Conservation (phyloP, 169 alveolate genomes). For the Babesia caballi region DNA sequence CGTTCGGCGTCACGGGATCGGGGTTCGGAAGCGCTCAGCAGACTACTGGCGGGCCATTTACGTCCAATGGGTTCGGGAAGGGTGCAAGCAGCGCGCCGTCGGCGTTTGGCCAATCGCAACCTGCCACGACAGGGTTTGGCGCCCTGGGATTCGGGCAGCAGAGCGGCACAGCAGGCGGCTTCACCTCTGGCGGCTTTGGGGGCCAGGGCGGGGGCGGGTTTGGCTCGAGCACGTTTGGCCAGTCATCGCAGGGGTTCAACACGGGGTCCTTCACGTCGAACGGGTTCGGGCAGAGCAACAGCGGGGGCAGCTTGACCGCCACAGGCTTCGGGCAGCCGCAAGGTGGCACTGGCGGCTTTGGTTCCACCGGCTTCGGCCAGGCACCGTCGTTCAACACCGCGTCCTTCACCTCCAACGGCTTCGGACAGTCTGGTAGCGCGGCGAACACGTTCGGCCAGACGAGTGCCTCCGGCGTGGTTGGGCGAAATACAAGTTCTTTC, state of each 20-base stretch:
- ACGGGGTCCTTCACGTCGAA: slow-evolving; percentile 31
- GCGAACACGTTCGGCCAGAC: neutral
- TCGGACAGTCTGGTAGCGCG: neutral
- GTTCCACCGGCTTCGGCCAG: slow-evolving; percentile 16
- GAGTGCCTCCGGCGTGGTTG: too few relatives aligned
- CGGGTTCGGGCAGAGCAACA: slow-evolving; percentile 10
- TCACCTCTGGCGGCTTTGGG: neutral
- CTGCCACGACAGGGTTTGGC: neutral
- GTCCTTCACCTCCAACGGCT: slow-evolving; percentile 12
- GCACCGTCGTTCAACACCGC: slow-evolving; percentile 1
- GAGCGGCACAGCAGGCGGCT: neutral
- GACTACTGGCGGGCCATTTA: neutral
- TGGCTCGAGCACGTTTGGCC: slow-evolving; percentile 1
- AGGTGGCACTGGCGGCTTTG: neutral
- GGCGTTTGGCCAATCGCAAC: neutral
- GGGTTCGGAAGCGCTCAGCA: neutral
- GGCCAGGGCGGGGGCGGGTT: neutral
- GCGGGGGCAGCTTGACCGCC: neutral
- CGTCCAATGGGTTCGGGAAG: neutral
- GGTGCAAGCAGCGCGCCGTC: neutral
- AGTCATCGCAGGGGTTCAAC: slow-evolving; percentile 13
- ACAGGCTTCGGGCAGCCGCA: neutral
- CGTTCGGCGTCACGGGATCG: neutral
- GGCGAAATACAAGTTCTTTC: neutral
- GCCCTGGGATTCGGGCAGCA: too few relatives aligned